Percentiles rank a stretch among this genome's conserved stretches.
phyloP scores from a whole-genome alignment of 495 filamentous ascomycete species.

The Barbatosphaeria neglecta region DNA sequence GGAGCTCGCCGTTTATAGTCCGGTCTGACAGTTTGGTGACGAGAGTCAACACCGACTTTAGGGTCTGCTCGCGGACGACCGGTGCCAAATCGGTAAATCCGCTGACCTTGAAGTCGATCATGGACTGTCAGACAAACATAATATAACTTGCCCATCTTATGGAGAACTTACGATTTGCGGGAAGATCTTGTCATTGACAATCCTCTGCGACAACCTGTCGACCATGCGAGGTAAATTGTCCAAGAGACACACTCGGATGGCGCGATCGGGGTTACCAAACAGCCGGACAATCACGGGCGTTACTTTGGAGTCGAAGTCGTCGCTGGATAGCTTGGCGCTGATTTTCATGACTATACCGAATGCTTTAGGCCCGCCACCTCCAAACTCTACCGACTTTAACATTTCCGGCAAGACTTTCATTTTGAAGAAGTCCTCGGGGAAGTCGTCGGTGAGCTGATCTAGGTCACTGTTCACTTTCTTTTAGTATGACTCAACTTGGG shows the following conservation, averaged over 20 bases:
- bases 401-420: slow-evolving; percentile 92
- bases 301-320: slow-evolving; percentile 77
- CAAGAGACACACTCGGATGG: slow-evolving; percentile 80
- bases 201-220: slow-evolving; percentile 75
- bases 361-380: slow-evolving; percentile 87
- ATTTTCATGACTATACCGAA: slow-evolving; percentile 84
- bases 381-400: slow-evolving; percentile 95
- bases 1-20: slow-evolving; percentile 82
- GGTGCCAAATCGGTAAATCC: slow-evolving; percentile 89
- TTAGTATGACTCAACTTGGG: neutral
- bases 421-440: slow-evolving; percentile 94
- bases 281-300: slow-evolving; percentile 80
- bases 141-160: neutral
- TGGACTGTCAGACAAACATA: neutral
- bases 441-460: slow-evolving; percentile 78
- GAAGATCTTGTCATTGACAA: slow-evolving; percentile 93
- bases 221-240: slow-evolving; percentile 89
- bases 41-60: slow-evolving; percentile 80
- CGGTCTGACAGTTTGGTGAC: slow-evolving; percentile 84
- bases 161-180: slow-evolving; percentile 69
- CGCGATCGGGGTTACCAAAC: slow-evolving; percentile 84
- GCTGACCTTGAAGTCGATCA: slow-evolving; percentile 42
- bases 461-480: slow-evolving; percentile 51
- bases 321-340: slow-evolving; percentile 68
- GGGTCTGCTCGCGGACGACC: slow-evolving; percentile 85